A percentile compares a stretch with the other conserved stretches of the same genome.
These are phyloP conservation scores for Cordyceps cicadae DNA, from an alignment of 2,329 filamentous ascomycete species.

Conservation along the genomic window DNA sequence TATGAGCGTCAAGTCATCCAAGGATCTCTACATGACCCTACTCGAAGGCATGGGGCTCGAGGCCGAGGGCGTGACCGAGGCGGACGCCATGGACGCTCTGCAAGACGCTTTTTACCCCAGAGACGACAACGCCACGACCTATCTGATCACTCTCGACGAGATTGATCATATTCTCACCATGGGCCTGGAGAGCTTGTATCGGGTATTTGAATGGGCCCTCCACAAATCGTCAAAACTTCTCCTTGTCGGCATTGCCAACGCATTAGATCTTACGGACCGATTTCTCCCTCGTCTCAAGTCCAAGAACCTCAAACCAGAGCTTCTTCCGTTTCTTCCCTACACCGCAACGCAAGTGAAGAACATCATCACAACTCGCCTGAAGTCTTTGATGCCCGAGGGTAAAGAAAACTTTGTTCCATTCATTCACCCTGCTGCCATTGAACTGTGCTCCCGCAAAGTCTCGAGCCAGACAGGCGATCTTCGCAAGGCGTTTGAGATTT, in stretches of 20 bases:
- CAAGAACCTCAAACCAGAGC: slow-evolving; percentile 79
- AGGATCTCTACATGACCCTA: slow-evolving; percentile 75
- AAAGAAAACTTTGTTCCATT: slow-evolving; percentile 66
- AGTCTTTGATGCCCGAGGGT: slow-evolving; percentile 56
- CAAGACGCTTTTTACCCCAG: slow-evolving; percentile 63
- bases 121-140: slow-evolving; percentile 49
- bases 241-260: slow-evolving; percentile 90
- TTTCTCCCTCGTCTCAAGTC: slow-evolving; percentile 90
- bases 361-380: slow-evolving; percentile 78
- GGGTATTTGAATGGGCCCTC: slow-evolving; percentile 93
- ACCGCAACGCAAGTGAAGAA: slow-evolving; percentile 77
- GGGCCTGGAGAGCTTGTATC: slow-evolving; percentile 82
- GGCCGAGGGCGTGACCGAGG: slow-evolving; percentile 47
- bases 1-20: slow-evolving; percentile 87
- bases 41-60: slow-evolving; percentile 59
- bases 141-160: slow-evolving; percentile 85
- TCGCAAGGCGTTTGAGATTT: slow-evolving; percentile 91
- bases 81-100: slow-evolving; percentile 59
- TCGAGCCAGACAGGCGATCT: slow-evolving; percentile 89
- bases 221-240: slow-evolving; percentile 70
- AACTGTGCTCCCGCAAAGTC: slow-evolving; percentile 90
- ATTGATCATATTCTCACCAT: slow-evolving; percentile 88
- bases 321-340: slow-evolving; percentile 90
- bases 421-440: slow-evolving; percentile 86
- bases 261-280: slow-evolving; percentile 87